Evolutionary conservation across 163 green algal genomes (phyloP), one percentile per base, ranked within the genome.

Genomic region (Chlorella variabilis): DNA sequence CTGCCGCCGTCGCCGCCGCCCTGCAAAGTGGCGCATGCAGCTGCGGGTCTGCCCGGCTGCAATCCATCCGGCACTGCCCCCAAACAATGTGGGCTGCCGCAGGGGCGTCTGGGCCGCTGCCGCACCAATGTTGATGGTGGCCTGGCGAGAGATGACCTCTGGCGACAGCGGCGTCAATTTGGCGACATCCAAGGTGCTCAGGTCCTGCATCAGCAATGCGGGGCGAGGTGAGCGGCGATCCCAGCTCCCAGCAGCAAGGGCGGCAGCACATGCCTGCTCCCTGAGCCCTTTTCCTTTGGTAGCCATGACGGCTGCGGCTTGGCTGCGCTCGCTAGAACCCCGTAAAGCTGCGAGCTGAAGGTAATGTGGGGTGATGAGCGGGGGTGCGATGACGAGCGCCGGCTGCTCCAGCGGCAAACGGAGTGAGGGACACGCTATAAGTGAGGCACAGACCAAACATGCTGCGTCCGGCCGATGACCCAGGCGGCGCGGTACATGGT

Each of bases 61-160:
- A n/a, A n/a, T n/a, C n/a, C n/a, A n/a, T n/a, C n/a, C n/a, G n/a
- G n/a, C n/a, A n/a, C n/a, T n/a, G n/a, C n/a, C n/a, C n/a, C n/a
- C n/a, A n/a, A n/a, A n/a, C n/a, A n/a, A n/a, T n/a, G n/a, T n/a
- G n/a, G n/a, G n/a, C n/a, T 3, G 27, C 58, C 17, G n/a, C 17
- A 13, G 25, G 4, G 8, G 21, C 38, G 59, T 29, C 7, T 38
- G 23, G 34, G 2, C n/a, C 59, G 5, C 29, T 36, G 41, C 23
- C 89, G 56, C 86, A 97, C 96, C 97, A 70, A 99, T 99, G 89
- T 99, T 99, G 89, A 99, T 99, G 21, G 97, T 99, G 17, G 97
- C 97, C 85, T 99, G 97, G 59, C 97, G 89, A 39, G 90, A 97
- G 84, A 99, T 99, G 76, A 99, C 96, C 81, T 99, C 97, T 13